Conservation (phyloP, 345 rosid species). For the Kandelia obovata region DNA sequence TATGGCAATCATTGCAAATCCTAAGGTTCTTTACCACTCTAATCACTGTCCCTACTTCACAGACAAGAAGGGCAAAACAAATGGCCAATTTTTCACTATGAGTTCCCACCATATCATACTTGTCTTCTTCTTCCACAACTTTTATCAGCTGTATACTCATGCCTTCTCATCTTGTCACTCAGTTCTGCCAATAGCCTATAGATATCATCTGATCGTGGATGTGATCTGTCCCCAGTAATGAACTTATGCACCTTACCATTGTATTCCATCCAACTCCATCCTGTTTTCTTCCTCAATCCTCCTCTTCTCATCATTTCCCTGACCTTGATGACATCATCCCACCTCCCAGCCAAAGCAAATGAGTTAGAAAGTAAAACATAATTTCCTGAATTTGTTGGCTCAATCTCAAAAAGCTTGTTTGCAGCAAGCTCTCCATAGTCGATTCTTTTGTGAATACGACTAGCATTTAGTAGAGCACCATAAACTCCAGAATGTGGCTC, state of each 20-base stretch:
- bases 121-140: slow-evolving; percentile 49
- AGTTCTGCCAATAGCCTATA: slow-evolving; percentile 27
- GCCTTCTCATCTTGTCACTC: slow-evolving; percentile 27
- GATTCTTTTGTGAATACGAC: slow-evolving; percentile 24
- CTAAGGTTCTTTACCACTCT: slow-evolving; percentile 42
- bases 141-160: slow-evolving; percentile 34
- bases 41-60: slow-evolving; percentile 31
- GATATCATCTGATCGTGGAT: slow-evolving; percentile 31
- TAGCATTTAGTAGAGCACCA: slow-evolving; percentile 33
- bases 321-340: slow-evolving; percentile 21
- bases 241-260: slow-evolving; percentile 30
- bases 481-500: slow-evolving; percentile 36
- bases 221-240: slow-evolving; percentile 29
- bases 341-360: slow-evolving; percentile 28
- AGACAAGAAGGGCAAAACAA: slow-evolving; percentile 40
- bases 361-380: slow-evolving; percentile 36
- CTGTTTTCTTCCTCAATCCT: slow-evolving; percentile 30
- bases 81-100: slow-evolving; percentile 45
- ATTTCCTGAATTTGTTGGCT: slow-evolving; percentile 33
- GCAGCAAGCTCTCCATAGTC: slow-evolving; percentile 35
- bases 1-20: slow-evolving; percentile 38
- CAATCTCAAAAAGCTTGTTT: slow-evolving; percentile 30
- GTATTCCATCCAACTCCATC: slow-evolving; percentile 35
- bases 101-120: slow-evolving; percentile 36
- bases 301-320: slow-evolving; percentile 27